Conservation (phyloP, 1,284 basidiomycete species). For the Microbotryum scabiosae region DNA sequence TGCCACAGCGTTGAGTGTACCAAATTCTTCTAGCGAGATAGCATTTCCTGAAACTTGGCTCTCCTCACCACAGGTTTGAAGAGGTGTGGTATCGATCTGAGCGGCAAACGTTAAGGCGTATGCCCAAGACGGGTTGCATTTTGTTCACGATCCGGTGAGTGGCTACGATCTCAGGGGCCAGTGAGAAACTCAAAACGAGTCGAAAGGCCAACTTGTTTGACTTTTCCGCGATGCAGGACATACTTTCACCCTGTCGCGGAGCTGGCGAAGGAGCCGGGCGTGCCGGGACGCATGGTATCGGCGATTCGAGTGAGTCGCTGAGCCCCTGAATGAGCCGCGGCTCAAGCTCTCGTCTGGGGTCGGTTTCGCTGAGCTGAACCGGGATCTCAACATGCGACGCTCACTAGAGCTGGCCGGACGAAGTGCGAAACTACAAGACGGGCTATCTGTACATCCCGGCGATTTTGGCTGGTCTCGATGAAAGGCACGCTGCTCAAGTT, state of each 20-base stretch:
- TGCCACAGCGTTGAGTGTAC: conserved; percentile 7
- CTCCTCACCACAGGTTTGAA: not conserved
- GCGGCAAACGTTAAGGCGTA: conserved; percentile 60
- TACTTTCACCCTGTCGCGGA: conserved; percentile 57
- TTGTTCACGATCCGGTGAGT: conserved; percentile 59
- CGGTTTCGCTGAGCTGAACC: not conserved
- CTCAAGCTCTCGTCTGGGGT: not conserved
- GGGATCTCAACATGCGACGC: too few relatives aligned
- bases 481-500: conserved; percentile 44
- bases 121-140: conserved; percentile 49
- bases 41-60: too few relatives aligned
- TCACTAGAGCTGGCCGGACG: conserved; percentile 53
- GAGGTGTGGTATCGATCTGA: conserved; percentile 57
- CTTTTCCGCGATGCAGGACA: conserved; percentile 39
- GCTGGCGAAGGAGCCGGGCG: conserved; percentile 54
- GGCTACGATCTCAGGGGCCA: too few relatives aligned
- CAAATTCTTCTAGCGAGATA: not conserved
- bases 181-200: too few relatives aligned
- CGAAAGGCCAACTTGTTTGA: not conserved
- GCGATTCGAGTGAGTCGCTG: conserved; percentile 46
- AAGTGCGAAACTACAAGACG: conserved; percentile 53
- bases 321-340: too few relatives aligned
- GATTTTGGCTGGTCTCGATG: conserved; percentile 49
- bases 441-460: conserved; percentile 46
- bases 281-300: conserved; percentile 57